Evolutionary conservation across 257 asterid genomes (phyloP).

Genomic region (Capsicum chinense): DNA sequence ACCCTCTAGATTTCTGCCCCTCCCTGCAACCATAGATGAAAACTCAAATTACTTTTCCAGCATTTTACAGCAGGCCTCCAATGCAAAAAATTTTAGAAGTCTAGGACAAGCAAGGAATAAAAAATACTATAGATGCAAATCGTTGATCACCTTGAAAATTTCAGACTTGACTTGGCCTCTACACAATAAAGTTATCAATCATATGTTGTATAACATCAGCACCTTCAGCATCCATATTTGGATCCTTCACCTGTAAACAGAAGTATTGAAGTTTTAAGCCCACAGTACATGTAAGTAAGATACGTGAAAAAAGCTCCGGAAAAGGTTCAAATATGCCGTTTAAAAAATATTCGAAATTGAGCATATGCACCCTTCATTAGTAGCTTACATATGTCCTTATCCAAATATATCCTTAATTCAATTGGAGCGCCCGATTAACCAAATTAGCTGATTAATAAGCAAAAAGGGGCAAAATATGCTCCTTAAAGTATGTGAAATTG

Average conservation of each 20-base stretch:
- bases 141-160: conserved; percentile 7
- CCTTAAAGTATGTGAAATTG: not conserved
- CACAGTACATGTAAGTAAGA: not conserved
- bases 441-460: not conserved
- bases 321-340: not conserved
- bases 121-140: not conserved
- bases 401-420: not conserved
- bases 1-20: not conserved
- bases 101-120: not conserved
- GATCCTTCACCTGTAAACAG: conserved; percentile 73
- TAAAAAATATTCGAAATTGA: not conserved
- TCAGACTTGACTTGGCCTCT: not conserved
- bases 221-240: conserved; percentile 72
- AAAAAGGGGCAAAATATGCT: not conserved
- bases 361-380: not conserved
- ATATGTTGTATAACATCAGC: conserved; percentile 90
- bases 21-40: conserved; percentile 16
- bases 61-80: not conserved
- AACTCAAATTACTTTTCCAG: conserved; percentile 9
- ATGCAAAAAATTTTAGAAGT: not conserved
- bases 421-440: not conserved
- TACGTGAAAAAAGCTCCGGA: not conserved
- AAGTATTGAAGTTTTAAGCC: not conserved
- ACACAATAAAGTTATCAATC: conserved; percentile 52
- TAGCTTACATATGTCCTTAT: not conserved